Evolutionary conservation across 2,329 filamentous ascomycete genomes (phyloP).

Genomic region (Xylaria sp.): DNA sequence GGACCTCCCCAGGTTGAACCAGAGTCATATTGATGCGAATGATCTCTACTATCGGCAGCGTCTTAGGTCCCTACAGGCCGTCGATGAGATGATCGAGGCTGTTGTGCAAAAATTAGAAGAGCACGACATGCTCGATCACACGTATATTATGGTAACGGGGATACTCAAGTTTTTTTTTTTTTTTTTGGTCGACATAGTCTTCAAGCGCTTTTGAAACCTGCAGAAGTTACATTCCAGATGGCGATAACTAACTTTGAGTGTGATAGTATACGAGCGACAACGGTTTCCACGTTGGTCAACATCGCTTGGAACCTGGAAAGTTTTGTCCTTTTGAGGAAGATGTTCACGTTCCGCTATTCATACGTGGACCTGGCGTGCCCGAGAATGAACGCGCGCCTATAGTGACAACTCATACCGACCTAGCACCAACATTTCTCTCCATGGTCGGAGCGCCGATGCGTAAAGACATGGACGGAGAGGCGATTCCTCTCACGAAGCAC

Average conservation of each 20-base stretch:
- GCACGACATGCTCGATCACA: slow-evolving; percentile 55
- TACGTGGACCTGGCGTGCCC: slow-evolving; percentile 64
- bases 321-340: slow-evolving; percentile 68
- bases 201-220: neutral
- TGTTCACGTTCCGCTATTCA: slow-evolving; percentile 65
- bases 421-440: slow-evolving; percentile 68
- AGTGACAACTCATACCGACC: slow-evolving; percentile 68
- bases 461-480: slow-evolving; percentile 60
- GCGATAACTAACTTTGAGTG: slow-evolving; percentile 44
- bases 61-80: slow-evolving; percentile 61
- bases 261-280: slow-evolving; percentile 64
- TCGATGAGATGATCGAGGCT: slow-evolving; percentile 64
- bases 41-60: slow-evolving; percentile 60
- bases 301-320: slow-evolving; percentile 67
- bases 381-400: slow-evolving; percentile 51
- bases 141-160: slow-evolving; percentile 55
- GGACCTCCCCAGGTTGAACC: slow-evolving; percentile 51
- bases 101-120: slow-evolving; percentile 56
- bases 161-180: neutral
- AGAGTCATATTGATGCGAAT: slow-evolving; percentile 56
- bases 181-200: neutral
- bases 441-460: slow-evolving; percentile 52
- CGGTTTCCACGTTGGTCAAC: slow-evolving; percentile 68
- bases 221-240: neutral
- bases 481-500: slow-evolving; percentile 51